Evolutionary conservation across 495 filamentous ascomycete species (phyloP).

Genomic region (Hypoxylon subgilvum): DNA sequence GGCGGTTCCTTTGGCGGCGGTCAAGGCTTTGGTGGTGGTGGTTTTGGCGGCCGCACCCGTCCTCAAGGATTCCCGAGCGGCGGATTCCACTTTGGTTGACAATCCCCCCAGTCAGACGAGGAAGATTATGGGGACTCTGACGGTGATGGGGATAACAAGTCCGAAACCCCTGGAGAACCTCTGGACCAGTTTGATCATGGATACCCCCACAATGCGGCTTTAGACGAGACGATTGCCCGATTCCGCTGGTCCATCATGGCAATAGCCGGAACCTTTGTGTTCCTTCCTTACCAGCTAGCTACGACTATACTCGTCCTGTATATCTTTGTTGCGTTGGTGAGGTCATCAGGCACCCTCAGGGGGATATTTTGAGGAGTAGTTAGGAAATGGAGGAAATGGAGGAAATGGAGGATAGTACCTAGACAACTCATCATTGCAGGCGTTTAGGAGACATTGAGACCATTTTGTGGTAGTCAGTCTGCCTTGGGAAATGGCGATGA

Average conservation of each 20-base stretch:
- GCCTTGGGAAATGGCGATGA: conserved; percentile 10
- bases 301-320: conserved; percentile 41
- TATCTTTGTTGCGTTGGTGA: conserved; percentile 38
- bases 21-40: conserved; percentile 43
- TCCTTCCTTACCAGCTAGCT: conserved; percentile 36
- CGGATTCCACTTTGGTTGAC: conserved; percentile 58
- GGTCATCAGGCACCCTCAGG: conserved; percentile 34
- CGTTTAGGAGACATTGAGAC: conserved; percentile 35
- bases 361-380: conserved; percentile 39
- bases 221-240: conserved; percentile 36
- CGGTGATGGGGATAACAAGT: conserved; percentile 11
- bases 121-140: conserved; percentile 35
- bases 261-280: conserved; percentile 35
- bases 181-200: conserved; percentile 27
- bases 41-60: conserved; percentile 42
- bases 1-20: conserved; percentile 50
- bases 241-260: conserved; percentile 39
- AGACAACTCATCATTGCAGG: conserved; percentile 42
- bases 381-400: no score
- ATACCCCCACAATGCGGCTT: conserved; percentile 35
- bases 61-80: conserved; percentile 45
- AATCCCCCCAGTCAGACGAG: conserved; percentile 47
- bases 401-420: no score
- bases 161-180: conserved; percentile 9
- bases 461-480: conserved; percentile 30